A percentile compares a stretch with the other conserved stretches of the same genome.
These are phyloP conservation scores for Mycena capillaripes DNA, from an alignment of 768 basidiomycete species.

Conservation along the genomic window DNA sequence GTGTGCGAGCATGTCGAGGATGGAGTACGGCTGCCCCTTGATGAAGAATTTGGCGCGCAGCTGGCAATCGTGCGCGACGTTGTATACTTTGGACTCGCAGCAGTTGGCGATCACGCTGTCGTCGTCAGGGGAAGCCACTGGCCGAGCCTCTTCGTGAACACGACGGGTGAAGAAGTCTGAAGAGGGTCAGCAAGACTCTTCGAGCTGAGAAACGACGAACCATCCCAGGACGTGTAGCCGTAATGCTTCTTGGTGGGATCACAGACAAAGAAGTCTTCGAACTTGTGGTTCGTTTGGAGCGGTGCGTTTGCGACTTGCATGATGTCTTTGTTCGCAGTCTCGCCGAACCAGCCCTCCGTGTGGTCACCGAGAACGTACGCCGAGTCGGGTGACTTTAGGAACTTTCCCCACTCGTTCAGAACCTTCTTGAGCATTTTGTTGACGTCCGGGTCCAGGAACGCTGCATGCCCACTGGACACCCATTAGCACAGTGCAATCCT, in stretches of 20 bases:
- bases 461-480: conserved; percentile 2
- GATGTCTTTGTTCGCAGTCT: conserved; percentile 15
- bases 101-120: conserved; percentile 16
- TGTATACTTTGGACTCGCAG: conserved; percentile 20
- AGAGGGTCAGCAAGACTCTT: too few relatives aligned
- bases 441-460: conserved; percentile 21
- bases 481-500: not conserved
- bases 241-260: conserved; percentile 9
- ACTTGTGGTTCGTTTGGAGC: conserved; percentile 11
- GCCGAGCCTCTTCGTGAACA: conserved; percentile 7
- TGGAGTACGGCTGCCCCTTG: conserved; percentile 14
- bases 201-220: not conserved
- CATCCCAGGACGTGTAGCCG: conserved; percentile 19
- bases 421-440: conserved; percentile 22
- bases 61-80: conserved; percentile 7
- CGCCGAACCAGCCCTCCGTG: conserved; percentile 14
- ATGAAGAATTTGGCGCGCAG: conserved; percentile 14
- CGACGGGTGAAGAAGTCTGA: conserved; percentile 20
- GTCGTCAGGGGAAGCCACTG: conserved; percentile 14
- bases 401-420: conserved; percentile 22
- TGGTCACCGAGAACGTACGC: conserved; percentile 13
- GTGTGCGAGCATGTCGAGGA: conserved; percentile 23
- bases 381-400: conserved; percentile 4
- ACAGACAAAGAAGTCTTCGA: conserved; percentile 13
- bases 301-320: conserved; percentile 20